Conservation (phyloP, 257 asterid genomes). For the Solanum medicagineum region DNA sequence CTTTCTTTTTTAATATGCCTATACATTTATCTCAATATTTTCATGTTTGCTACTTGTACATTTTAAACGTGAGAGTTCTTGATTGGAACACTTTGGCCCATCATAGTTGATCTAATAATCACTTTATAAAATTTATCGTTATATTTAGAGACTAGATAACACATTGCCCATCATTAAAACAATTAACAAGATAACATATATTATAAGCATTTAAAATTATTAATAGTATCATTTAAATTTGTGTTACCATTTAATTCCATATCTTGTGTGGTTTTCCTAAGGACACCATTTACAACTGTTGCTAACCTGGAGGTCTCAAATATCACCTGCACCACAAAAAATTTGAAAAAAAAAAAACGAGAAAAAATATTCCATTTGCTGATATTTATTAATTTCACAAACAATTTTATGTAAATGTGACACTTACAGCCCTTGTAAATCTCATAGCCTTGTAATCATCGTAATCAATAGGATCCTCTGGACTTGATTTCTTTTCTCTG, state of each 20-base stretch:
- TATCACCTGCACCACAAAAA: constrained; percentile 27
- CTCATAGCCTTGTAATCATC: constrained; percentile 47
- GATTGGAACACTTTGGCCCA: no score
- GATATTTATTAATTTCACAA: neutral
- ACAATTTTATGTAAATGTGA: neutral
- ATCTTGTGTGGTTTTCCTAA: constrained; percentile 60
- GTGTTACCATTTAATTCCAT: constrained; percentile 43
- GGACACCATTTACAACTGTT: constrained; percentile 48
- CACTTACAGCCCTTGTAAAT: constrained; percentile 68
- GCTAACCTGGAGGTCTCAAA: constrained; percentile 59
- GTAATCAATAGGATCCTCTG: constrained; percentile 42
- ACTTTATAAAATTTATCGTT: no score
- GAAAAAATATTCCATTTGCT: neutral
- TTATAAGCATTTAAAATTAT: neutral
- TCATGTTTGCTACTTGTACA: neutral
- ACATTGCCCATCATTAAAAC: neutral
- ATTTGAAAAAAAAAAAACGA: neutral
- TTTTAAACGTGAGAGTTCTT: no score
- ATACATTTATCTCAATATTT: neutral
- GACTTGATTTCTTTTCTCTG: constrained; percentile 17
- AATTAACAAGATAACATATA: neutral
- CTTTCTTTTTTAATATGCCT: neutral
- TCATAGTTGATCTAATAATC: no score
- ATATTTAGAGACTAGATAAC: no score
- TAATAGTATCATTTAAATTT: neutral